Conservation (phyloP, 1,284 basidiomycete genomes). For the Cystobasidiaceae sp. region DNA sequence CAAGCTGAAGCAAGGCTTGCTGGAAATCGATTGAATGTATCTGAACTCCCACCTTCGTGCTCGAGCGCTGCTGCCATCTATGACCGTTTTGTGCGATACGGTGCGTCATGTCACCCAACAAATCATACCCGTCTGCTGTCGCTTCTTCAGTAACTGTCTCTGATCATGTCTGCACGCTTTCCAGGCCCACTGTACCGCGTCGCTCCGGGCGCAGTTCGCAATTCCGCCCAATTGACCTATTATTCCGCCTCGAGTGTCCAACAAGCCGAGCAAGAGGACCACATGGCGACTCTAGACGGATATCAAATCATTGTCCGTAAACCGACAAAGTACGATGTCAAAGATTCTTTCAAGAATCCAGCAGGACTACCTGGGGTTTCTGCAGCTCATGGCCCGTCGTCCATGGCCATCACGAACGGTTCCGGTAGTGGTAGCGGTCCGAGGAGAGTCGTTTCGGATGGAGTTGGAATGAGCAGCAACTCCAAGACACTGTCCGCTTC, state of each 20-base stretch:
- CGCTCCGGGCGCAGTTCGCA: too few species aligned
- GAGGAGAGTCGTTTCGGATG: too few species aligned
- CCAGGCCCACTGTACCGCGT: too few species aligned
- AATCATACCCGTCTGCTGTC: neutral
- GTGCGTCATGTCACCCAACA: neutral
- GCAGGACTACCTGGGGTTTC: too few species aligned
- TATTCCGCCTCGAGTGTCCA: neutral
- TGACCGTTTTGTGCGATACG: conserved; percentile 9
- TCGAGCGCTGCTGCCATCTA: neutral
- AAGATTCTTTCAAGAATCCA: conserved; percentile 19
- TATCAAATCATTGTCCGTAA: conserved; percentile 9
- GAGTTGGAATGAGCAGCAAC: too few species aligned
- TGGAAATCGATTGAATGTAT: neutral
- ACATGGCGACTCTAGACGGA: neutral
- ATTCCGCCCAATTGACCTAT: conserved; percentile 5
- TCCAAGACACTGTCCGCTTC: too few species aligned
- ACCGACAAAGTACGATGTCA: conserved; percentile 11
- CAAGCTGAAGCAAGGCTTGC: neutral
- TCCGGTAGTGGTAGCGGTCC: too few species aligned
- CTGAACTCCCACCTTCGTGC: conserved; percentile 6
- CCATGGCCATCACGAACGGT: too few species aligned
- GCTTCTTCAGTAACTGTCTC: too few species aligned
- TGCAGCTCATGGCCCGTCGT: too few species aligned
- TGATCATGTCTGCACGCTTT: too few species aligned
- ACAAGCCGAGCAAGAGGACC: neutral